Percentiles rank a stretch among this genome's conserved stretches.
phyloP scores from a whole-genome alignment of 1,284 basidiomycete genomes.

The Marasmius fiardii region DNA sequence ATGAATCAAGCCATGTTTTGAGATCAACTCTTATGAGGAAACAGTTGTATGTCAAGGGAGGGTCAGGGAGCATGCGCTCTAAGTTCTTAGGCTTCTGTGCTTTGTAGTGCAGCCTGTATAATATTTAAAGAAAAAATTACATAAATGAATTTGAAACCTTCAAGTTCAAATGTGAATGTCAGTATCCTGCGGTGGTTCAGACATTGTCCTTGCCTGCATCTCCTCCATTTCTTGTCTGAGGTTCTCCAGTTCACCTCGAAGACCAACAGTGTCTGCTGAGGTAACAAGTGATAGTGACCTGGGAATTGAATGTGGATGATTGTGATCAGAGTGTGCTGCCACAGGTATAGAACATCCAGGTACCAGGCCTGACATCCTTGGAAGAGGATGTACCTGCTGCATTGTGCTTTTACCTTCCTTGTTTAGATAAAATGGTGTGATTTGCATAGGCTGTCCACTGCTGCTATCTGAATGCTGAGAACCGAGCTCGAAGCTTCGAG shows the following conservation, averaged over 20 bases:
- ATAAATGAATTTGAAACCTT: too few species aligned
- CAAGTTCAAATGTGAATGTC: too few species aligned
- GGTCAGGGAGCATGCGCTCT: too few species aligned
- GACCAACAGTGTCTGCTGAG: conserved; percentile 1
- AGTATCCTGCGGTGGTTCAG: conserved; percentile 14
- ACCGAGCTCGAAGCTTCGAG: too few species aligned
- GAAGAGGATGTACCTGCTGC: conserved; percentile 1
- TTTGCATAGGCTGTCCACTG: background rate
- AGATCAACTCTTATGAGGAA: too few species aligned
- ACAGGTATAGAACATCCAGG: background rate
- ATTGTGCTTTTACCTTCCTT: background rate
- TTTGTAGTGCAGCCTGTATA: too few species aligned
- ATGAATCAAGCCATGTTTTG: too few species aligned
- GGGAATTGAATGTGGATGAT: background rate
- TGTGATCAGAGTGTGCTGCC: background rate
- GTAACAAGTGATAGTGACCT: background rate
- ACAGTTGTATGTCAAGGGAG: too few species aligned
- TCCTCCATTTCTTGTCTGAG: conserved; percentile 15
- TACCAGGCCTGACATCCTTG: background rate
- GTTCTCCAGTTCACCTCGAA: conserved; percentile 14
- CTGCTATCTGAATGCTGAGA: background rate
- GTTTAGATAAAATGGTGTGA: background rate
- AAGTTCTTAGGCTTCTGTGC: too few species aligned
- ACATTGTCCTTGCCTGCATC: conserved; percentile 12
- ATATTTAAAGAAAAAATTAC: too few species aligned